Conservation (phyloP, 768 basidiomycete genomes). For the Rhodotorula graminis region DNA sequence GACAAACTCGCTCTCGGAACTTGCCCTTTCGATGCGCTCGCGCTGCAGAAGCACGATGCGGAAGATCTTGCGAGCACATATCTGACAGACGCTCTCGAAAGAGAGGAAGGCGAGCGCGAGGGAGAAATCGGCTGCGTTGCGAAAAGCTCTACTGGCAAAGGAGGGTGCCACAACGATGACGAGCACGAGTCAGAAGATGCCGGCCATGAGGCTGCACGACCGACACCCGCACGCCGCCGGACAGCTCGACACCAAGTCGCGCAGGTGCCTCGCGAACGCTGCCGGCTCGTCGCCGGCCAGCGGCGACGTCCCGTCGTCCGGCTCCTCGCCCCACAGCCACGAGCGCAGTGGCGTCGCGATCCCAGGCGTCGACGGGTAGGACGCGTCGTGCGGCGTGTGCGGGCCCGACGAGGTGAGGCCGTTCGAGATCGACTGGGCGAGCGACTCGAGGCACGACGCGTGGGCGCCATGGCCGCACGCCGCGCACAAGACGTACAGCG, state of each 20-base stretch:
- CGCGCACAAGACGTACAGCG: conserved; percentile 30
- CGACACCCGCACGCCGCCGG: conserved; percentile 13
- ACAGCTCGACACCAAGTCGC: conserved; percentile 2
- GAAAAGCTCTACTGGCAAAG: no score
- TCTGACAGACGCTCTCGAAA: no score
- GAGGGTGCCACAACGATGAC: no score
- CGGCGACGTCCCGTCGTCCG: not conserved
- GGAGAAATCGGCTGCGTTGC: no score
- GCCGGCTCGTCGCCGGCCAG: not conserved
- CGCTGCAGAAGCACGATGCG: no score
- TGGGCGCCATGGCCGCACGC: conserved; percentile 34
- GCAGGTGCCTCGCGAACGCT: not conserved
- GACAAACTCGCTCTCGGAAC: no score
- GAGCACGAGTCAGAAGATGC: not conserved
- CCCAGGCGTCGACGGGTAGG: conserved; percentile 32
- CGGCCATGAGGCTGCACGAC: not conserved
- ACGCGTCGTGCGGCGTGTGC: conserved; percentile 22
- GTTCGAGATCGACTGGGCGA: conserved; percentile 4
- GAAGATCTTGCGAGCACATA: no score
- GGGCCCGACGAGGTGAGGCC: conserved; percentile 10
- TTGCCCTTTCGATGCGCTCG: no score
- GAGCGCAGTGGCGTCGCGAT: conserved; percentile 17
- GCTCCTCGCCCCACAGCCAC: conserved; percentile 30
- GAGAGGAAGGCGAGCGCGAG: no score
- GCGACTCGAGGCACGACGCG: conserved; percentile 16